Base-by-base conservation (phyloP, 345 rosid species). In the Acer yangbiense region DNA sequence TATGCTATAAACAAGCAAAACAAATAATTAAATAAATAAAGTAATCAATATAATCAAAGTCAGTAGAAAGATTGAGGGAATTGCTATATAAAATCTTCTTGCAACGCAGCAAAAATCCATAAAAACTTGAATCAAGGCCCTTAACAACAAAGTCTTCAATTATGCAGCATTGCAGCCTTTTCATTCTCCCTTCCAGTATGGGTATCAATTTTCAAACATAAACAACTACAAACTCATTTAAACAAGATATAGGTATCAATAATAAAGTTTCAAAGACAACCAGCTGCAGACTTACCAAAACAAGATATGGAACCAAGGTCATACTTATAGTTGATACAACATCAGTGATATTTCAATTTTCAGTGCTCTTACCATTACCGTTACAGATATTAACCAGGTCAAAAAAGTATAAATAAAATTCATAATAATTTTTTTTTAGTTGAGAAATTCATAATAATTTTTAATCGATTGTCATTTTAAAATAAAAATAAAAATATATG, bases 1-100 rank as follows among this genome's bases (percentile, higher is more conserved):
- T 78, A 85, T 87, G 88, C 97, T 94, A 79, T 43, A 76, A 70
- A 69, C 71, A 79, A 72, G 61, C 44, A 78, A 78, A 20, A 54
- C 63, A 77, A 46, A 27, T 69, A 69, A 44, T 7, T 43, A 43
- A 9, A 43, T 43, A 35, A 35, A 35, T 35, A 35, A 35, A 58
- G 23, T 57, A 69, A 35, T 29, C 25, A 72, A 21, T 43, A 39
- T 16, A 69, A 52, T 65, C 44, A n/a, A 73, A 12, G 74, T 46
- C 55, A 67, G 54, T 1, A 25, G 3, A 57, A 21, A 76, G 20
- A 60, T 21, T 21, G 11, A 50, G 50, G 23, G 9, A 43, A 21
- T 11, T 9, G 6, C 52, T 35, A 21, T 3, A 20, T 48, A 35
- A 65, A 65, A 66, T 52, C 61, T 66, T 75, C 78, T 32, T 14